Base-by-base conservation (phyloP, 2,329 filamentous ascomycete genomes). In the Simplicillium aogashimaense region DNA sequence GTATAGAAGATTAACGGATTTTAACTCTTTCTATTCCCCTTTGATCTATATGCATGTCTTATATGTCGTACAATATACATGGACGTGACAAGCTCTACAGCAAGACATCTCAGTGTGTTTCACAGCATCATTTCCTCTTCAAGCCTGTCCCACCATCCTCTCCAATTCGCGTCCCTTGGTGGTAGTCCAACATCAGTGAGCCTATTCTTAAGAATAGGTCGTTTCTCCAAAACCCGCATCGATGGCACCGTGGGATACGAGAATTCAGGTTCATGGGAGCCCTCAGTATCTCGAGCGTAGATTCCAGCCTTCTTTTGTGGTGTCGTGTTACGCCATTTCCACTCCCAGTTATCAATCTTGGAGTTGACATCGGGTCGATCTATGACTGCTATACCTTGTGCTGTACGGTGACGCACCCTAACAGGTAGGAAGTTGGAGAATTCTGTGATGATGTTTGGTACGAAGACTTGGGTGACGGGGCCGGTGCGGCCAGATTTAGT, bases 401-500 rank as follows among this genome's bases (percentile, higher is more conserved):
- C 45, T 3, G 54, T 58, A 34, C 58, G 58, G 44, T 63, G 63
- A 13, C 41, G 43, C 31, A 64, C 31, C 36, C 51, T 38, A 9
- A 44, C 41, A 14, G 46, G 53, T 32, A 64, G 47, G 48, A 64
- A 63, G 29, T 59, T 54, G 28, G 43, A 39, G 25, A 60, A 61
- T 29, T 63, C 59, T 17, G 42, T 41, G 17, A 64, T 29, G 13
- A 64, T 49, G 38, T 56, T 36, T 13, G 60, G 61, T 35, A 63
- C 30, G 36, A 48, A 17, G 25, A 38, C 39, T 3, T 32, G 42
- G 42, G 47, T 46, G 35, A 55, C 49, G 14, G 25, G 32, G 13
- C 46, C 45, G 12, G 48, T 32, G 41, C 58, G 54, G 30, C 46
- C 49, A 11, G 30, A n/a, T 10, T 29, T 45, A 39, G 44, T 46